Evolutionary conservation across 1,284 basidiomycete genomes (phyloP).

Genomic region (Bondarzewia mesenterica): DNA sequence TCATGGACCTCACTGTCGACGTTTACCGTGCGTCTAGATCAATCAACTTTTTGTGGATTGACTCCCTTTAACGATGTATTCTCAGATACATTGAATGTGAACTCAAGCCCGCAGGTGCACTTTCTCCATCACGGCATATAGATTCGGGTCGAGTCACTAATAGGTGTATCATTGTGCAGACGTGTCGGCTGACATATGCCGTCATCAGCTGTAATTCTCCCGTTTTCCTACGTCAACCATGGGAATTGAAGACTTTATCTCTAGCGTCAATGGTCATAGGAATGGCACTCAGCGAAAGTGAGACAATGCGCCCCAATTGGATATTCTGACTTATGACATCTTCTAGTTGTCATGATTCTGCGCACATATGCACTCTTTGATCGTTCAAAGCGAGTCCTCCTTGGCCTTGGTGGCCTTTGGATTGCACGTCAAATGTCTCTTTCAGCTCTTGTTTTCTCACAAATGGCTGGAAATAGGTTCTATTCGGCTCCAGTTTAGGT

Average conservation of each 20-base stretch:
- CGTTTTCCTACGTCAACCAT: neutral
- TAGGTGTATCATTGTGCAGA: neutral
- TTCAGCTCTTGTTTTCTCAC: neutral
- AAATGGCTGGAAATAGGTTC: neutral
- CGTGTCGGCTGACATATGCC: neutral
- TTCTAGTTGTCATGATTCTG: constrained; percentile 4
- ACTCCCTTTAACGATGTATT: neutral
- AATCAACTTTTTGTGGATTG: neutral
- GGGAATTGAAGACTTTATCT: neutral
- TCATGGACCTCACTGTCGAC: neutral
- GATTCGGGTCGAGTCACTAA: neutral
- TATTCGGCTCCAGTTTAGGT: neutral
- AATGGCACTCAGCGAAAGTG: neutral
- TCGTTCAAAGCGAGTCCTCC: neutral
- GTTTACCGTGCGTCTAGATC: neutral
- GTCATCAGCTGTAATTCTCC: neutral
- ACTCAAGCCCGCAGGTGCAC: neutral
- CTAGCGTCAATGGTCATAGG: neutral
- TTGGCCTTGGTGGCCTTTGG: neutral
- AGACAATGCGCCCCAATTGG: neutral
- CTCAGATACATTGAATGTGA: neutral
- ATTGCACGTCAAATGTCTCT: neutral
- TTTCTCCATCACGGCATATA: too few species aligned
- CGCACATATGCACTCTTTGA: constrained; percentile 1
- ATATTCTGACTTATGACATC: neutral